A percentile compares a stretch with the other conserved stretches of the same genome.
phyloP scores from a whole-genome alignment of 345 rosid species.

The Aegle marmelos region DNA sequence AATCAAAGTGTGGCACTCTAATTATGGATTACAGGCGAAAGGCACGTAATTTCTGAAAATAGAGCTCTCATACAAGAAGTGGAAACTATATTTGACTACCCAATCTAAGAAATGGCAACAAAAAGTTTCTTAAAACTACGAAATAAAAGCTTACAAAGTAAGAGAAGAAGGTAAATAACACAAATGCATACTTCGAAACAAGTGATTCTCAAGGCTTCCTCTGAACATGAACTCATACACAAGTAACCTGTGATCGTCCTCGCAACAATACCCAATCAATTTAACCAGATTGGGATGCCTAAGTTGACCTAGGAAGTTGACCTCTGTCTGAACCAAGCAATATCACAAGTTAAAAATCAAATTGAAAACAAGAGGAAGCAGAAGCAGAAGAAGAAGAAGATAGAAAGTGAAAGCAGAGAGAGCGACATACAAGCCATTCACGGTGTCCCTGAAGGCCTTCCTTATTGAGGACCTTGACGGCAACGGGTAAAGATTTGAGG shows the following conservation, averaged over 20 bases:
- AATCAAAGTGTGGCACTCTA: not conserved
- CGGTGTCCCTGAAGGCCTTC: constrained; percentile 98
- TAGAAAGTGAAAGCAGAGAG: too few species aligned
- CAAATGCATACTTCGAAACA: constrained; percentile 70
- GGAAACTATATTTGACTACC: not conserved
- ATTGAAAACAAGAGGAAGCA: not conserved
- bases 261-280: constrained; percentile 90
- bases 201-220: constrained; percentile 96
- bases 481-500: constrained; percentile 93
- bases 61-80: not conserved
- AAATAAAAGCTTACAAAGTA: not conserved
- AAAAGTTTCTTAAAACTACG: not conserved
- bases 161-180: not conserved
- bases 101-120: not conserved
- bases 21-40: not conserved
- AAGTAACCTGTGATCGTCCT: constrained; percentile 89
- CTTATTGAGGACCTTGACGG: constrained; percentile 94
- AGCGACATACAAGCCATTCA: constrained; percentile 81
- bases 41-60: not conserved
- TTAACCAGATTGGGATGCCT: constrained; percentile 97
- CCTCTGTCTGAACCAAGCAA: constrained; percentile 28
- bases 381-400: not conserved
- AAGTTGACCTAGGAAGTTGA: constrained; percentile 79
- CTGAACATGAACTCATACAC: constrained; percentile 95
- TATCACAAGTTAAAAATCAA: not conserved